Evolutionary conservation across 2,329 filamentous ascomycete species (phyloP), one percentile per base, ranked within the genome.

Genomic region (Phoma herbarum): DNA sequence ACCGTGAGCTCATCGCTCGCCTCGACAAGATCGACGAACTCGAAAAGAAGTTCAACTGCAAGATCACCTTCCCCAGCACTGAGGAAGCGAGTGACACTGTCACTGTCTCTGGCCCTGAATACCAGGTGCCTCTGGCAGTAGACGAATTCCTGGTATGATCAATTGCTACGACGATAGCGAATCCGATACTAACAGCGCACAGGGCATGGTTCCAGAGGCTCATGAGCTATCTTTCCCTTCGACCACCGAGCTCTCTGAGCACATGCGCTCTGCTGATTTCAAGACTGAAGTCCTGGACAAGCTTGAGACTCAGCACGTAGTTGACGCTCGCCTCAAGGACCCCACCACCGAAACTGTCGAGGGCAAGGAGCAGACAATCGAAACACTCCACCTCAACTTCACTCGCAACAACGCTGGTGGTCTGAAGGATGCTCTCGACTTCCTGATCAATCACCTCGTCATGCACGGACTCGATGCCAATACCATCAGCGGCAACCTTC

Each of bases 21-120:
- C 89, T 98, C 64, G 83, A 86, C 43, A 92, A 97, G 73, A 92
- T 99, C 57, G 94, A 98, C 66, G 92, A 95, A 68, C 84, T 99
- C 50, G 95, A 99, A 82, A 96, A 96, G 84, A 97, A 97, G 80
- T 98, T 93, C 90, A 98, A 98, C 78, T 99, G 95, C 88, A 98
- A 98, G 83, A 96, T 99, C 73, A 91, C 93, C 68, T 99, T 99
- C 75, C 95, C 95, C 8, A 97, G 93, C 80, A 98, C 95, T 10
- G 95, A 99, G 77, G 91, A 96, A 79, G 95, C 95, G 22, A 98
- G 94, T 75, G 95, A 99, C 73, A 90, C 96, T 73, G 93, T 99
- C 52, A 96, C 90, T 18, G 93, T 99, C 58, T 97, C 93, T 61
- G 95, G 95, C 4, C 95, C 95, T 48, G 94, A 98, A 81, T 99